Conservation (phyloP, 768 basidiomycete species). For the Lyophyllum decastes region DNA sequence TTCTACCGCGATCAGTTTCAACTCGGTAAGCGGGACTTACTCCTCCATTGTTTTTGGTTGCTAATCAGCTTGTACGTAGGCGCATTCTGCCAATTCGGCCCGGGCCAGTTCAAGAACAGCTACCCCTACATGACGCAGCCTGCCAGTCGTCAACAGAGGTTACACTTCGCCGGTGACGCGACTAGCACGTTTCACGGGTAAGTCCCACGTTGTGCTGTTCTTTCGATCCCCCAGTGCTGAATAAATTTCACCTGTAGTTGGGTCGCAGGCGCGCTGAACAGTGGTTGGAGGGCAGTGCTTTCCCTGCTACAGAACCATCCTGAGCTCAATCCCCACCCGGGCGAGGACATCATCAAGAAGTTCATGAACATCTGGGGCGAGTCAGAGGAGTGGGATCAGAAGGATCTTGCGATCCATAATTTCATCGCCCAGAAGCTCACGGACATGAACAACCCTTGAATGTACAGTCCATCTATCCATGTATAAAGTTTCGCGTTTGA, state of each 20-base stretch:
- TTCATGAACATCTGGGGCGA: conserved; percentile 16
- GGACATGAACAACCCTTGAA: background rate
- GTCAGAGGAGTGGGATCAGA: conserved; percentile 16
- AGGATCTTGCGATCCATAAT: conserved; percentile 9
- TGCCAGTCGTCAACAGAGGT: conserved; percentile 16
- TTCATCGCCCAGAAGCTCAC: conserved; percentile 9
- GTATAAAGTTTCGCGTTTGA: too few relatives aligned
- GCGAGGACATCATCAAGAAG: conserved; percentile 18
- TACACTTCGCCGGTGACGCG: conserved; percentile 40
- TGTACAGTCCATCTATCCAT: too few relatives aligned
- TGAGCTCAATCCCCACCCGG: conserved; percentile 19
- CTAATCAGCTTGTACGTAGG: conserved; percentile 17
- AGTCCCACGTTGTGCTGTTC: background rate
- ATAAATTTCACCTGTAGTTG: conserved; percentile 11
- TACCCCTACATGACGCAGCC: conserved; percentile 22
- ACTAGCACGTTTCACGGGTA: conserved; percentile 33
- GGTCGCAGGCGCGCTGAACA: conserved; percentile 25
- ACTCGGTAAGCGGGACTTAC: conserved; percentile 9
- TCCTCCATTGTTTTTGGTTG: background rate
- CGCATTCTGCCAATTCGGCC: conserved; percentile 34
- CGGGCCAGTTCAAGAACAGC: conserved; percentile 31
- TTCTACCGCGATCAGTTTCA: conserved; percentile 25
- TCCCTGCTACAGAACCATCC: conserved; percentile 21
- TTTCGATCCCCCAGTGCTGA: background rate
- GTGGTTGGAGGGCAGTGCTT: conserved; percentile 19